Conservation (phyloP, 352 stramenopile species). For the Phytophthora hybrid region DNA sequence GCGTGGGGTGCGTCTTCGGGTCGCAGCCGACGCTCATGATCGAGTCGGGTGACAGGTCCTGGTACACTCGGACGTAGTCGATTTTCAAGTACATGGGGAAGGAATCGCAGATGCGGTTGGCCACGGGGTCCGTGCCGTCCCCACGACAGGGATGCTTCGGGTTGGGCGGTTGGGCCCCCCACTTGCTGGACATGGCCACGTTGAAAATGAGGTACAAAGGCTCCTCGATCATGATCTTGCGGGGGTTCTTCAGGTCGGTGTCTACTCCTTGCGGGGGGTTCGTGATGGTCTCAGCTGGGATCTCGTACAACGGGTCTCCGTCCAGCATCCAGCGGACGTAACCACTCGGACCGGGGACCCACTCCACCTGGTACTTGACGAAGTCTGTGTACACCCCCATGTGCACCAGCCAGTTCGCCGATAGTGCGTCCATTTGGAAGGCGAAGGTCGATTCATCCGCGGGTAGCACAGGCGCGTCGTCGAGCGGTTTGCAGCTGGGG, state of each 20-base stretch:
- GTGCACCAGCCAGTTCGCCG: constrained; percentile 61
- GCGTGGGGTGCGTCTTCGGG: constrained; percentile 68
- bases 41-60: constrained; percentile 51
- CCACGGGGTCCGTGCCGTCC: constrained; percentile 48
- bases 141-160: constrained; percentile 61
- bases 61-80: constrained; percentile 85
- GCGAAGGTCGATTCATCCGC: constrained; percentile 41
- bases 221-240: constrained; percentile 94
- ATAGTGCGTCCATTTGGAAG: constrained; percentile 87
- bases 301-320: constrained; percentile 89
- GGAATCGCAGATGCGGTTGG: constrained; percentile 65
- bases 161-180: constrained; percentile 82
- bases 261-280: constrained; percentile 55
- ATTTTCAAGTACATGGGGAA: constrained; percentile 82
- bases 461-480: constrained; percentile 16
- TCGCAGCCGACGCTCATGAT: constrained; percentile 72
- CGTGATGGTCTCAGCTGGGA: constrained; percentile 72
- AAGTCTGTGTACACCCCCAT: constrained; percentile 57
- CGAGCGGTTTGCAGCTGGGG: constrained; percentile 28
- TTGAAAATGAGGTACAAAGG: constrained; percentile 97
- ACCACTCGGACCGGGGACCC: constrained; percentile 55
- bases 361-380: constrained; percentile 69
- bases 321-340: constrained; percentile 86
- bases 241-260: constrained; percentile 57
- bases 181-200: constrained; percentile 93